Base-by-base conservation (phyloP, 495 filamentous ascomycete genomes). In the Peziza echinospora region DNA sequence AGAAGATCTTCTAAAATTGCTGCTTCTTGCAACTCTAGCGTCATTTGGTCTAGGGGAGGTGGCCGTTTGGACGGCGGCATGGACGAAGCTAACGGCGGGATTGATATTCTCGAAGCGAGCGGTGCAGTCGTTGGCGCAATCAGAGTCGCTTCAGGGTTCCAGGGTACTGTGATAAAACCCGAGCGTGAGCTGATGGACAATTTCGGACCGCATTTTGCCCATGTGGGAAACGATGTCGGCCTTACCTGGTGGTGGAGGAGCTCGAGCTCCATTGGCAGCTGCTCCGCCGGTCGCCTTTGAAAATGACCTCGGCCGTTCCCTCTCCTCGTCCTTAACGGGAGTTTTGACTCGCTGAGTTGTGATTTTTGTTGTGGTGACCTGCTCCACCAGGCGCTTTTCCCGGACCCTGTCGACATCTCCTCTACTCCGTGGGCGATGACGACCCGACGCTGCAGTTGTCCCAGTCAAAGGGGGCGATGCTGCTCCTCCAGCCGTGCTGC, bases 1-100 rank as follows among this genome's bases (percentile, higher is more conserved):
- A 94, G 61, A 19, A 97, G 63, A 54, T 97, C 89, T 52, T 93
- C 86, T 44, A 96, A 64, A 9, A 96, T 79, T 2, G 75, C 80
- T 9, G 72, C 71, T 62, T 97, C 89, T 58, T 97, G 89, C 6
- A 67, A 73, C 48, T 89, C 78, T 19, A 84, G 63, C 2, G 80
- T 72, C 49, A 94, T 63, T 43, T 80, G 71, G 46, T 74, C 68
- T 3, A 96, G 68, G 21, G 82, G 71, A 48, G 64, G 67, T 2
- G 87, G 84, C 41, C 82, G 75, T 23, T 91, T 67, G 0, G 70
- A 62, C 46, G 68, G 63, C n/a, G 89, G 91, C 24, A 77, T 71
- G 26, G 71, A 63, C 7, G 78, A 80, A 5, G 84, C 78, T 9
- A 80, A 61, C 11, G 89, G 84, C 26, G 89, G 80, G 45, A 82